A percentile compares a stretch with the other conserved stretches of the same genome.
Conservation (phyloP, 345 rosid genomes). For the Aethionema arabicum region DNA sequence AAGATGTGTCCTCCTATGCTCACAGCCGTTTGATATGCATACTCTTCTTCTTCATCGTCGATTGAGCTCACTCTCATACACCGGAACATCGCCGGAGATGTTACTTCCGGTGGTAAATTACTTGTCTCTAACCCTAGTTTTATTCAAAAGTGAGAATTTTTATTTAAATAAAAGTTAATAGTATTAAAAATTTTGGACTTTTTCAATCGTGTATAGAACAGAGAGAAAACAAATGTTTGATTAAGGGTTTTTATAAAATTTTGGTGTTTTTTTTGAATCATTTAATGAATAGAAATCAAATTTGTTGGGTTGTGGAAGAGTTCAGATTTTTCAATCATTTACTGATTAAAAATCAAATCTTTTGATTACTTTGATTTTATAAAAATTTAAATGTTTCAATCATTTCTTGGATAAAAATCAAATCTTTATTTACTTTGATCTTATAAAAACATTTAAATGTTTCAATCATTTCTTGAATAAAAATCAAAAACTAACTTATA, state of each 20-base stretch:
- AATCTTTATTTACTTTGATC: not conserved
- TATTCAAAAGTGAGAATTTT: not conserved
- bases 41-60: conserved; percentile 49
- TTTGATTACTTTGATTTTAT: too few species aligned
- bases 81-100: conserved; percentile 53
- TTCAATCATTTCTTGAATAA: not conserved
- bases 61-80: conserved; percentile 59
- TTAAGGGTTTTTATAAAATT: not conserved
- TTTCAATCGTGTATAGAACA: too few species aligned
- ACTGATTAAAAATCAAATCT: too few species aligned
- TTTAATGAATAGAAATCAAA: not conserved
- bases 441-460: not conserved
- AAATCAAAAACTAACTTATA: too few species aligned
- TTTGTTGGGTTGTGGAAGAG: too few species aligned
- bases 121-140: conserved; percentile 59
- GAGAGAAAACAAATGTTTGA: too few species aligned
- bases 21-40: conserved; percentile 74
- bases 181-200: too few species aligned
- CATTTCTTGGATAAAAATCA: not conserved
- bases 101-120: conserved; percentile 54
- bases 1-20: conserved; percentile 73
- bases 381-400: not conserved
- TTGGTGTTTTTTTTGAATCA: not conserved
- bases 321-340: too few species aligned
- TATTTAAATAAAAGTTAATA: not conserved